Percentiles rank a stretch among this genome's conserved stretches.
phyloP scores from a whole-genome alignment of 805 yeast genomes.

The Starmerella khaoyaiensis region DNA sequence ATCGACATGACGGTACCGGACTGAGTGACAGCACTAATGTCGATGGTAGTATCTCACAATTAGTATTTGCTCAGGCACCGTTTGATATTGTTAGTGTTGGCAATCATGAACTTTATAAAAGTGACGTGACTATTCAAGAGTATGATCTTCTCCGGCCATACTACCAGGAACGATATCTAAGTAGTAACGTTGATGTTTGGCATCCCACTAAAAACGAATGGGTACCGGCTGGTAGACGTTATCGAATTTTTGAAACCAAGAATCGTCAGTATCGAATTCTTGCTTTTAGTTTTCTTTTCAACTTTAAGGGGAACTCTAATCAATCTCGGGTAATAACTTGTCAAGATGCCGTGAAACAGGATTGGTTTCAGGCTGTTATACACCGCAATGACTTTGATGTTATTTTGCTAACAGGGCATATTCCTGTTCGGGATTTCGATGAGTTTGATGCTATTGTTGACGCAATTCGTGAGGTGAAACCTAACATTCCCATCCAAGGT shows the following conservation, averaged over 20 bases:
- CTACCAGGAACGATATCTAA: too few species aligned
- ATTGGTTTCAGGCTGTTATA: conserved; percentile 51
- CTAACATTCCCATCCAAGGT: conserved; percentile 57
- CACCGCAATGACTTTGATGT: conserved; percentile 41
- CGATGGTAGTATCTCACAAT: conserved; percentile 52
- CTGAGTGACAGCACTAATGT: conserved; percentile 64
- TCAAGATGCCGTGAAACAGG: conserved; percentile 37
- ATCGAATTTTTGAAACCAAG: too few species aligned
- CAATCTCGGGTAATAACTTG: conserved; percentile 55
- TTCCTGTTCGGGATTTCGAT: conserved; percentile 53
- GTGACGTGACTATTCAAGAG: conserved; percentile 53
- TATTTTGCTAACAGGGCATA: conserved; percentile 62
- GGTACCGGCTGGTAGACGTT: too few species aligned
- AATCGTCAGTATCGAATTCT: too few species aligned
- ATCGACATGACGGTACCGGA: conserved; percentile 91
- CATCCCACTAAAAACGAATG: too few species aligned
- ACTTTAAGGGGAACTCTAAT: conserved; percentile 49
- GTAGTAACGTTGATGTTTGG: too few species aligned
- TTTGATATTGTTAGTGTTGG: conserved; percentile 78
- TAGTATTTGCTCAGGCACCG: conserved; percentile 46
- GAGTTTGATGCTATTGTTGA: conserved; percentile 40
- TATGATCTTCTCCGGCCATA: conserved; percentile 45
- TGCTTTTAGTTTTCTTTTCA: conserved; percentile 70
- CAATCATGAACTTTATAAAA: conserved; percentile 75
- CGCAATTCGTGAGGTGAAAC: conserved; percentile 44